Base-by-base conservation (phyloP, 2,329 filamentous ascomycete species). In the Dendryphion nanum region DNA sequence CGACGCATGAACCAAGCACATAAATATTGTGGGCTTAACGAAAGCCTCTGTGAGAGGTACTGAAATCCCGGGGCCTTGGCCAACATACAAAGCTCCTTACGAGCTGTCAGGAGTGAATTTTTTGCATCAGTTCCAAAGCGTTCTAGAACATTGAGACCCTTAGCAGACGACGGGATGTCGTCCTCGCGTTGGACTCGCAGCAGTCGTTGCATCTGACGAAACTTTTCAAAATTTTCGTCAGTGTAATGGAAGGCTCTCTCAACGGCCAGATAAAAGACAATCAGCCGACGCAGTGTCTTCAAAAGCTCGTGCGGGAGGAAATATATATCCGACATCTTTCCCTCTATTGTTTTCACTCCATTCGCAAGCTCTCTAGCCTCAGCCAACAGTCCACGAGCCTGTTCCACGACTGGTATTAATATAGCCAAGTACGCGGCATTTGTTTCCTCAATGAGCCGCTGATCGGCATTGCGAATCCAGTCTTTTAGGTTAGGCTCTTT, bases 1-100 rank as follows among this genome's bases (percentile, higher is more conserved):
- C 55, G 43, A 17, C 61, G 48, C 37, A 61, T 61, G 13, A 63
- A 37, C 59, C 59, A 63, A 12, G 49, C 42, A 18, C 55, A 57
- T 1, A 58, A 24, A 32, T 59, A 64, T 28, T 61, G 50, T 16
- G 61, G 38, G 5, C 56, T 50, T 2, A 59, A 37, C 12, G 53
- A 57, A 6, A 61, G 34, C 16, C 54, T 43, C 24, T 49, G 42
- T 7, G 37, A 38, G 3, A 42, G 1, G 5, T 56, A 41, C 2
- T 44, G 17, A 4, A 44, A 42, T 5, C 23, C 18, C 7, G 37
- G 14, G 1, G 51, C 41, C 3, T 40, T 49, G 5, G 43, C 51
- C 59, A 64, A 63, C 1, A 37, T 15, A 33, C 59, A 60, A 5
- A 64, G 38, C n/a, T 59, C 47, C 8, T 37, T 41, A 2, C 59